A percentile compares a stretch with the other conserved stretches of the same genome.
Evolutionary conservation across 2,329 filamentous ascomycete species (phyloP).

Genomic region (Alternaria sp.): DNA sequence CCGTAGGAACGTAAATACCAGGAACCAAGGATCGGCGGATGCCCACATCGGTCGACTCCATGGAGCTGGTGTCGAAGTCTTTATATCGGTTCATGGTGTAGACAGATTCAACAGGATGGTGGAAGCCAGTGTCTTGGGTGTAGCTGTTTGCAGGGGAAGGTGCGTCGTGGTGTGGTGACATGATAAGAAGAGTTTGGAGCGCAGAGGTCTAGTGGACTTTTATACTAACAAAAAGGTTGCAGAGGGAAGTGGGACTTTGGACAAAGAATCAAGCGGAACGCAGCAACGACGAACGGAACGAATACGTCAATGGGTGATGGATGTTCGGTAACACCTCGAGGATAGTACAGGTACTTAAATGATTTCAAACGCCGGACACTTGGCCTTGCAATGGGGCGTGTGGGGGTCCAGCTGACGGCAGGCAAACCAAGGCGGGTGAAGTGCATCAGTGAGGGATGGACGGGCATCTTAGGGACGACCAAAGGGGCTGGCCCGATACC

Average conservation of each 20-base stretch:
- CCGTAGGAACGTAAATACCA: slow-evolving; percentile 57
- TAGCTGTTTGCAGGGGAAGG: slow-evolving; percentile 49
- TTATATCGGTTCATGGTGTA: slow-evolving; percentile 48
- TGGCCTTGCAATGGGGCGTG: slow-evolving; percentile 36
- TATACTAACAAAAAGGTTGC: slow-evolving; percentile 40
- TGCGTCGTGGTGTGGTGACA: slow-evolving; percentile 54
- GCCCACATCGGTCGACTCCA: slow-evolving; percentile 47
- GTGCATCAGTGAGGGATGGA: slow-evolving; percentile 35
- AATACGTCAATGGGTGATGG: slow-evolving; percentile 48
- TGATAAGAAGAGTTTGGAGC: slow-evolving; percentile 29
- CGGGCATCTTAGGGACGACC: slow-evolving; percentile 40
- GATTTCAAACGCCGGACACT: slow-evolving; percentile 39
- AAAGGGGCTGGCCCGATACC: slow-evolving; percentile 46
- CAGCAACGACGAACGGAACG: slow-evolving; percentile 41
- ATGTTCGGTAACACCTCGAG: slow-evolving; percentile 38
- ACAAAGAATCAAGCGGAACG: slow-evolving; percentile 45
- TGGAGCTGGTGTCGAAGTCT: slow-evolving; percentile 51
- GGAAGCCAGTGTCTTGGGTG: slow-evolving; percentile 38
- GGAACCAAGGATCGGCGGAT: slow-evolving; percentile 50
- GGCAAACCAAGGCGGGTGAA: slow-evolving; percentile 43
- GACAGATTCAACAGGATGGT: slow-evolving; percentile 47
- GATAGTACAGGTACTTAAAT: slow-evolving; percentile 51
- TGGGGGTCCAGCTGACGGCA: slow-evolving; percentile 53
- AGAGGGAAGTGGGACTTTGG: slow-evolving; percentile 39
- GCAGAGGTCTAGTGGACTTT: slow-evolving; percentile 29